Evolutionary conservation across 441 rosid genomes (phyloP).

Genomic region (Jatropha podagrica): DNA sequence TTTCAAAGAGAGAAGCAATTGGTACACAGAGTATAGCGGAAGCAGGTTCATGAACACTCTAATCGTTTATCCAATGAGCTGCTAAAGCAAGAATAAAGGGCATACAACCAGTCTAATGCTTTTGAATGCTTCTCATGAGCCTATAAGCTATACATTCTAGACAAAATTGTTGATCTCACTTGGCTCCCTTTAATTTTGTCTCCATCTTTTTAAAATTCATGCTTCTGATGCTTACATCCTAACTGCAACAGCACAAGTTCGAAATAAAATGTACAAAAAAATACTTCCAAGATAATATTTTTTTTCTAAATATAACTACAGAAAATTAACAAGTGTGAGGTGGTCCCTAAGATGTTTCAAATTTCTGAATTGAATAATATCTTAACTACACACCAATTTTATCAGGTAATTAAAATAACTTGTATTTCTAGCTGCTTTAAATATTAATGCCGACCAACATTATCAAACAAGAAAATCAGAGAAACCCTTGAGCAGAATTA

Average conservation of each 20-base stretch:
- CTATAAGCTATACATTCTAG: neutral
- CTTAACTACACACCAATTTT: neutral
- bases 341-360: constrained; percentile 9
- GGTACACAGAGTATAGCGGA: constrained; percentile 12
- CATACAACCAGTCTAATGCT: constrained; percentile 4
- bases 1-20: constrained; percentile 13
- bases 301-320: neutral
- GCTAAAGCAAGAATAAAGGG: constrained; percentile 23
- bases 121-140: constrained; percentile 11
- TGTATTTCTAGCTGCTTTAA: neutral
- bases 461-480: neutral
- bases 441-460: neutral
- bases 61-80: constrained; percentile 22
- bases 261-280: constrained; percentile 15
- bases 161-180: constrained; percentile 28
- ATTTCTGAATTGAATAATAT: constrained; percentile 4
- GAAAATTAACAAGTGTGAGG: constrained; percentile 2
- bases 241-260: constrained; percentile 26
- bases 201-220: constrained; percentile 23
- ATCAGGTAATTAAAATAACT: neutral
- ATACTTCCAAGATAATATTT: constrained; percentile 10
- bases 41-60: constrained; percentile 35
- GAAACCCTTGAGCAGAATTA: neutral
- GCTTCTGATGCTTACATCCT: constrained; percentile 37
- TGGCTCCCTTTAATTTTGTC: constrained; percentile 22